Evolutionary conservation across 2,329 filamentous ascomycete genomes (phyloP).

Genomic region (Xylariaceae sp.): DNA sequence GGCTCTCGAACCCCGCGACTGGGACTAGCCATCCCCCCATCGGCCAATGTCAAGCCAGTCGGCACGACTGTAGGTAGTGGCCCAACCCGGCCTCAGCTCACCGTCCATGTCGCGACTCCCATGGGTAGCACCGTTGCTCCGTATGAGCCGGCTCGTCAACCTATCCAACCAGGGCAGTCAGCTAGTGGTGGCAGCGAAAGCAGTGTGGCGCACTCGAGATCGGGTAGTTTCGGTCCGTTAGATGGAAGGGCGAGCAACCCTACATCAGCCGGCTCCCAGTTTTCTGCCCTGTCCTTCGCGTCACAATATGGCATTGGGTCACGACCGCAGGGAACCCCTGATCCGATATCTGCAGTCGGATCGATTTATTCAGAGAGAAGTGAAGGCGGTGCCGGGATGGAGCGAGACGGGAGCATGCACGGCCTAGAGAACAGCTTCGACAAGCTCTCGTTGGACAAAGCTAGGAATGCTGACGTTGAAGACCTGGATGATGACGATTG

Average conservation of each 20-base stretch:
- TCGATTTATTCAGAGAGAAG: slow-evolving; percentile 78
- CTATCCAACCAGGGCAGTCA: slow-evolving; percentile 56
- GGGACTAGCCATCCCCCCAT: slow-evolving; percentile 85
- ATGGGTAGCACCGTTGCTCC: slow-evolving; percentile 74
- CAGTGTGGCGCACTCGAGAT: slow-evolving; percentile 73
- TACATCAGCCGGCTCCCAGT: slow-evolving; percentile 82
- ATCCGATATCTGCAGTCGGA: slow-evolving; percentile 83
- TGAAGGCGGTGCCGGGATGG: slow-evolving; percentile 72
- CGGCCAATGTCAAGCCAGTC: slow-evolving; percentile 75
- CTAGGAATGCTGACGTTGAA: slow-evolving; percentile 81
- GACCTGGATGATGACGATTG: slow-evolving; percentile 84
- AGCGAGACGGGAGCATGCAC: slow-evolving; percentile 76
- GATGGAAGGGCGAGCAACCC: slow-evolving; percentile 76
- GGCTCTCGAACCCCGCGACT: slow-evolving; percentile 69
- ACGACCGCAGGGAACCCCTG: slow-evolving; percentile 65
- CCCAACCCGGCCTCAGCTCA: slow-evolving; percentile 59
- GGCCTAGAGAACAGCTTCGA: slow-evolving; percentile 69
- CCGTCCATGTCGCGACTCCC: slow-evolving; percentile 79
- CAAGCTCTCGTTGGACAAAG: slow-evolving; percentile 75
- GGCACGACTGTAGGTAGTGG: slow-evolving; percentile 46
- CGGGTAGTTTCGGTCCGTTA: slow-evolving; percentile 74
- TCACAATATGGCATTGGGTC: slow-evolving; percentile 65
- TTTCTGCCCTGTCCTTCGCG: slow-evolving; percentile 77
- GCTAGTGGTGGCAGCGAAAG: slow-evolving; percentile 75
- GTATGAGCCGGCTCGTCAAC: slow-evolving; percentile 58